Evolutionary conservation across 768 basidiomycete genomes (phyloP).

Genomic region (Coprinopsis strossmayeri): DNA sequence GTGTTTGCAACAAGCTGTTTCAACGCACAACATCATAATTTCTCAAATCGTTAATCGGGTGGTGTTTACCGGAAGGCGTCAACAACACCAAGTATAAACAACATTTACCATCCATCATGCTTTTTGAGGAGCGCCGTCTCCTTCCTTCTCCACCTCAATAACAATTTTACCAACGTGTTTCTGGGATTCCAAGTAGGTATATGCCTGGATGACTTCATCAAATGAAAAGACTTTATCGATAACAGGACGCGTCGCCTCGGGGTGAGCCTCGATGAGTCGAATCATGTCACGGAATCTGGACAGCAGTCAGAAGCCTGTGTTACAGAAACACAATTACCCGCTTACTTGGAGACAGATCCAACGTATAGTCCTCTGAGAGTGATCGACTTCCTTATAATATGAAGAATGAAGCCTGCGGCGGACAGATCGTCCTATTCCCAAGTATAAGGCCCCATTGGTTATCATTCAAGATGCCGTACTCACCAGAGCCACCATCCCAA

Average conservation of each 20-base stretch:
- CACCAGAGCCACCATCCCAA: conserved; percentile 38
- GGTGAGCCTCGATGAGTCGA: conserved; percentile 33
- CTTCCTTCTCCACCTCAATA: conserved; percentile 37
- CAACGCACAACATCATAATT: too few species aligned
- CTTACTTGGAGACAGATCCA: not conserved
- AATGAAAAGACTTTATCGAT: conserved; percentile 56
- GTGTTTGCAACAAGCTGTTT: too few species aligned
- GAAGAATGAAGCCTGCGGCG: not conserved
- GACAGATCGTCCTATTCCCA: not conserved
- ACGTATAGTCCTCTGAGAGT: not conserved
- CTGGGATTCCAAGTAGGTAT: conserved; percentile 42
- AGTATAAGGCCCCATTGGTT: not conserved
- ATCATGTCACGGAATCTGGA: conserved; percentile 46
- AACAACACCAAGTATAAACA: too few species aligned
- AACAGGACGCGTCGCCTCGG: conserved; percentile 37
- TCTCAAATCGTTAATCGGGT: too few species aligned
- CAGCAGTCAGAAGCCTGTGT: not conserved
- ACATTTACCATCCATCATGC: too few species aligned
- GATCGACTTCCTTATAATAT: not conserved
- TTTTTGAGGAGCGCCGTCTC: too few species aligned
- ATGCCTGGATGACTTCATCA: conserved; percentile 40
- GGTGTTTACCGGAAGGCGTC: too few species aligned
- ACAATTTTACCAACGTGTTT: conserved; percentile 56
- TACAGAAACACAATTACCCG: not conserved
- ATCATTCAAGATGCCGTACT: not conserved